These are phyloP conservation scores for Populus trichocarpa DNA, from an alignment of 441 rosid genomes.

Conservation along the genomic window DNA sequence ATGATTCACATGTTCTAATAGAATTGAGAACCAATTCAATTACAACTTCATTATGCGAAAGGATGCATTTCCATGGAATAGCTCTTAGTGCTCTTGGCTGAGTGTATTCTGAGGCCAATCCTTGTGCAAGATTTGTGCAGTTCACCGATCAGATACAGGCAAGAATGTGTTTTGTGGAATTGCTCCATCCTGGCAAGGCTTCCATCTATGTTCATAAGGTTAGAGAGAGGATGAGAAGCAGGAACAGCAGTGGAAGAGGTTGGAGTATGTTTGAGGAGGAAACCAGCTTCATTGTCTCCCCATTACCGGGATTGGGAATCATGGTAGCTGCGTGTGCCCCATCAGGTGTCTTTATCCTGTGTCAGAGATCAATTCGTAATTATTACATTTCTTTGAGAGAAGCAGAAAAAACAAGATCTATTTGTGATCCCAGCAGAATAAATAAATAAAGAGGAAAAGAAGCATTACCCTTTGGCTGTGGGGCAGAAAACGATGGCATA, in stretches of 20 bases:
- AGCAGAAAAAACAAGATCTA: background rate
- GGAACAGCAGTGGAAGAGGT: slow-evolving; percentile 31
- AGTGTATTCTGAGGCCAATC: background rate
- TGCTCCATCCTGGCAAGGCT: background rate
- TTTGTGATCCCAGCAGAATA: background rate
- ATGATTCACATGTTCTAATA: too few species aligned
- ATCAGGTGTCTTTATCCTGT: slow-evolving; percentile 34
- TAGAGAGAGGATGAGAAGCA: slow-evolving; percentile 30
- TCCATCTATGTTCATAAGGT: background rate
- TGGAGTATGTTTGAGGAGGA: slow-evolving; percentile 42
- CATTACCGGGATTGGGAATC: slow-evolving; percentile 24
- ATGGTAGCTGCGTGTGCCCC: slow-evolving; percentile 20
- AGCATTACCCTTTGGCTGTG: background rate
- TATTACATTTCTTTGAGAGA: background rate
- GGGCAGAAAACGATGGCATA: slow-evolving; percentile 18
- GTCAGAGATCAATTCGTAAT: background rate
- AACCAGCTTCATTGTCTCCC: slow-evolving; percentile 24
- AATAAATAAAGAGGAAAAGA: background rate
- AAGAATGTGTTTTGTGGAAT: background rate
- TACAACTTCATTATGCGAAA: background rate
- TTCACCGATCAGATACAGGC: background rate
- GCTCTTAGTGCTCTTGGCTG: too few species aligned
- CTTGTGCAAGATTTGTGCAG: background rate
- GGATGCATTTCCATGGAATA: background rate
- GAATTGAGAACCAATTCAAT: background rate